A percentile compares a stretch with the other conserved stretches of the same genome.
Conservation (phyloP, 768 basidiomycete species). For the Mycena venus region DNA sequence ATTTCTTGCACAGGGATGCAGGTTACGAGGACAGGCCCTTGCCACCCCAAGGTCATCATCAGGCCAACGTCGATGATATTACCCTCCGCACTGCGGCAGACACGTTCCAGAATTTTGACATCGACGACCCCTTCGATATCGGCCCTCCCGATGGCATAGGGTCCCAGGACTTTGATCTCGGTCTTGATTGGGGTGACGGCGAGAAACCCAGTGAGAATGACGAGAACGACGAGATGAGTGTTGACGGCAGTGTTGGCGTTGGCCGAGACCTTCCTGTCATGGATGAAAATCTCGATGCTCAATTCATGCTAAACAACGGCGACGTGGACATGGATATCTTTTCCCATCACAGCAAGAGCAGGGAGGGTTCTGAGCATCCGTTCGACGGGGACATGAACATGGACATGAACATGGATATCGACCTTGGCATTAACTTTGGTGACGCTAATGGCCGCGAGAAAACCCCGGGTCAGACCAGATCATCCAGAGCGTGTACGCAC, state of each 20-base stretch:
- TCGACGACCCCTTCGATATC: slow-evolving; percentile 83
- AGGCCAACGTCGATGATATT: slow-evolving; percentile 89
- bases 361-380: slow-evolving; percentile 75
- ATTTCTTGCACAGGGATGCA: slow-evolving; percentile 69
- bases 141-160: slow-evolving; percentile 88
- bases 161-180: slow-evolving; percentile 89
- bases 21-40: slow-evolving; percentile 81
- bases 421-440: slow-evolving; percentile 64
- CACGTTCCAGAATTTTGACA: slow-evolving; percentile 69
- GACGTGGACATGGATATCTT: slow-evolving; percentile 72
- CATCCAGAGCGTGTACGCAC: slow-evolving; percentile 77
- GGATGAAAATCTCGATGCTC: slow-evolving; percentile 73
- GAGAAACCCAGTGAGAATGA: slow-evolving; percentile 46
- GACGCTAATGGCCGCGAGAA: slow-evolving; percentile 68
- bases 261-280: slow-evolving; percentile 77
- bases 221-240: slow-evolving; percentile 64
- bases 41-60: slow-evolving; percentile 80
- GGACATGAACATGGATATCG: slow-evolving; percentile 58
- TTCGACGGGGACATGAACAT: slow-evolving; percentile 69
- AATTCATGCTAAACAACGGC: slow-evolving; percentile 63
- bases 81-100: slow-evolving; percentile 86
- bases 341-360: slow-evolving; percentile 70
- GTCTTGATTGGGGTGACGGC: slow-evolving; percentile 82
- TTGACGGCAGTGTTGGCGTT: slow-evolving; percentile 76
- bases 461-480: slow-evolving; percentile 71